phyloP scores from a whole-genome alignment of 2,329 filamentous ascomycete species.

The Didymella sp. region DNA sequence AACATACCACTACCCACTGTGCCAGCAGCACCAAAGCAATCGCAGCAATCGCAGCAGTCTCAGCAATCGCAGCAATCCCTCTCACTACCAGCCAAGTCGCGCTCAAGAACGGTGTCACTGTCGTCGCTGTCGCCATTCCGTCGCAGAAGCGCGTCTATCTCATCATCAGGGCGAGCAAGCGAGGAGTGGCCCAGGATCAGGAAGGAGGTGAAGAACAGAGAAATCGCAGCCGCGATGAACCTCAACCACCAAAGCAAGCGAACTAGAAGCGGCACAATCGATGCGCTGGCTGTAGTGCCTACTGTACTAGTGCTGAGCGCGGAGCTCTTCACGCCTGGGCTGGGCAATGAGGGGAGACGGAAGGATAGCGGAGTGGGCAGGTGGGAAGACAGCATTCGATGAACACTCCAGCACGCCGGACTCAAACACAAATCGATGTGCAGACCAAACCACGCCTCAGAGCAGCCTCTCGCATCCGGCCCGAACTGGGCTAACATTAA shows the following conservation, averaged over 20 bases:
- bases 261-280: constrained; percentile 35
- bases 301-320: constrained; percentile 45
- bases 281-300: constrained; percentile 47
- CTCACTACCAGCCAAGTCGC: constrained; percentile 16
- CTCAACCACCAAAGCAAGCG: constrained; percentile 29
- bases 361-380: constrained; percentile 31
- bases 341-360: constrained; percentile 15
- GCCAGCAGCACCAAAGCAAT: constrained; percentile 18
- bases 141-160: constrained; percentile 22
- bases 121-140: constrained; percentile 36
- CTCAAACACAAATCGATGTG: not conserved
- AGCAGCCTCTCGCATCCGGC: not conserved
- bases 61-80: constrained; percentile 8
- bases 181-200: constrained; percentile 29
- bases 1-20: constrained; percentile 41
- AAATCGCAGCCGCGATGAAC: constrained; percentile 37
- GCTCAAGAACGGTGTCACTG: constrained; percentile 33
- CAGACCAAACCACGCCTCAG: not conserved
- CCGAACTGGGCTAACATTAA: not conserved
- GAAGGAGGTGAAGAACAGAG: constrained; percentile 33
- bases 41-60: not conserved
- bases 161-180: constrained; percentile 13
- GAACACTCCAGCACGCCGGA: not conserved
- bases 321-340: constrained; percentile 45
- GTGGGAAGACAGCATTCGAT: constrained; percentile 37